These are phyloP conservation scores for Xylariaceae sp. DNA, from an alignment of 2,329 filamentous ascomycete genomes.

Conservation along the genomic window DNA sequence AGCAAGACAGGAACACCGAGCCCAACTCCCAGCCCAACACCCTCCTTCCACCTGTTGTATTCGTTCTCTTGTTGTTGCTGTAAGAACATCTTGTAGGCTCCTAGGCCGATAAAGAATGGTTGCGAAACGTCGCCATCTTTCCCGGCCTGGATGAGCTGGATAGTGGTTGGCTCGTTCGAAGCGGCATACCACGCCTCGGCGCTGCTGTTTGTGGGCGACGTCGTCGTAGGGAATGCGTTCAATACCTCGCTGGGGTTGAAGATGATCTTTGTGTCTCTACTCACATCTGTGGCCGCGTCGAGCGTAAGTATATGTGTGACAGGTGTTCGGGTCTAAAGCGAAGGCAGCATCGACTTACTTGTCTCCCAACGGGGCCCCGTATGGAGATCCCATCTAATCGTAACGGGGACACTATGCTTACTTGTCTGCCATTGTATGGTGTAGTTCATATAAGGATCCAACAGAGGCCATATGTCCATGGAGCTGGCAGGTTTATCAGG, in stretches of 20 bases:
- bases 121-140: not conserved
- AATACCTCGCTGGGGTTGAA: not conserved
- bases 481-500: not conserved
- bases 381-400: not conserved
- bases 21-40: not conserved
- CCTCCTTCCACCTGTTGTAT: constrained; percentile 1
- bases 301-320: not conserved
- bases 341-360: not conserved
- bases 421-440: not conserved
- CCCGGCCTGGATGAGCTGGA: not conserved
- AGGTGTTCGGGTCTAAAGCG: not conserved
- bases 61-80: not conserved
- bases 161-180: not conserved
- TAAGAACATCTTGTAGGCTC: not conserved
- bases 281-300: not conserved
- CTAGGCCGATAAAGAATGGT: not conserved
- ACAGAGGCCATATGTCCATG: not conserved
- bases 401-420: not conserved
- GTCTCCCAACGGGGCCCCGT: not conserved
- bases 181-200: not conserved
- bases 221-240: not conserved
- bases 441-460: not conserved
- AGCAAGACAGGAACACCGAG: not conserved
- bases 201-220: not conserved
- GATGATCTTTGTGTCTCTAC: not conserved